Evolutionary conservation across 805 yeast species (phyloP).

Genomic region (Hanseniaspora thailandica): DNA sequence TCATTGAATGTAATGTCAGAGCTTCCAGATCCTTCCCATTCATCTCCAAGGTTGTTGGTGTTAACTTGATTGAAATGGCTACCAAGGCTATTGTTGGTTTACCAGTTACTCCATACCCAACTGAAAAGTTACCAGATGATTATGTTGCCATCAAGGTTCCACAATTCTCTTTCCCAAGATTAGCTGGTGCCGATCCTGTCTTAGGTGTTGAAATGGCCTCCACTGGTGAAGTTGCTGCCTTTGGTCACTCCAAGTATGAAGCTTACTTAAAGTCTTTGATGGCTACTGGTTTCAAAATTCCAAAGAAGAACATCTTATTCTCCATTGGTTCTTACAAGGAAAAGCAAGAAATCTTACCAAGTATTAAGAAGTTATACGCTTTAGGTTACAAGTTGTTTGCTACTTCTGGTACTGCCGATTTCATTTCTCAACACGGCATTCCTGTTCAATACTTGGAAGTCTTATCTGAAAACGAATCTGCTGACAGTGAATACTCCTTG

Average conservation of each 20-base stretch:
- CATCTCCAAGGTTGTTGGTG: slow-evolving; percentile 91
- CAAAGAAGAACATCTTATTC: slow-evolving; percentile 84
- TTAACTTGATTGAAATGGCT: slow-evolving; percentile 93
- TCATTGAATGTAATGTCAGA: slow-evolving; percentile 95
- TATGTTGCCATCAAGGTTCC: slow-evolving; percentile 96
- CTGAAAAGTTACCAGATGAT: slow-evolving; percentile 76
- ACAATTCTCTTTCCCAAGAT: slow-evolving; percentile 91
- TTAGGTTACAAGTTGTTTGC: slow-evolving; percentile 88
- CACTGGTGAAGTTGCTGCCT: slow-evolving; percentile 96
- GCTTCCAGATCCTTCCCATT: slow-evolving; percentile 99
- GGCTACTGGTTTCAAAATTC: slow-evolving; percentile 89
- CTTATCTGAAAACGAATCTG: slow-evolving; percentile 59
- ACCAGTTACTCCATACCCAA: slow-evolving; percentile 83
- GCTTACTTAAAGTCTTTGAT: slow-evolving; percentile 90
- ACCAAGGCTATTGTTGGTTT: slow-evolving; percentile 87
- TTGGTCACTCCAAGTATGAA: slow-evolving; percentile 92
- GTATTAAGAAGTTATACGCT: slow-evolving; percentile 66
- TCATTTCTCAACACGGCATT: slow-evolving; percentile 84
- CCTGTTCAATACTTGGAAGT: slow-evolving; percentile 94
- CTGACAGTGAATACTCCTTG: slow-evolving; percentile 86
- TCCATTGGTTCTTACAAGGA: slow-evolving; percentile 96
- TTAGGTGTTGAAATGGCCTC: slow-evolving; percentile 99
- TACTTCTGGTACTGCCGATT: slow-evolving; percentile 98
- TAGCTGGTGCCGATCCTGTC: slow-evolving; percentile 96
- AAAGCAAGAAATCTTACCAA: slow-evolving; percentile 83